A percentile compares a stretch with the other conserved stretches of the same genome.
Evolutionary conservation across 768 basidiomycete species (phyloP).

Genomic region (Zangia roseola): DNA sequence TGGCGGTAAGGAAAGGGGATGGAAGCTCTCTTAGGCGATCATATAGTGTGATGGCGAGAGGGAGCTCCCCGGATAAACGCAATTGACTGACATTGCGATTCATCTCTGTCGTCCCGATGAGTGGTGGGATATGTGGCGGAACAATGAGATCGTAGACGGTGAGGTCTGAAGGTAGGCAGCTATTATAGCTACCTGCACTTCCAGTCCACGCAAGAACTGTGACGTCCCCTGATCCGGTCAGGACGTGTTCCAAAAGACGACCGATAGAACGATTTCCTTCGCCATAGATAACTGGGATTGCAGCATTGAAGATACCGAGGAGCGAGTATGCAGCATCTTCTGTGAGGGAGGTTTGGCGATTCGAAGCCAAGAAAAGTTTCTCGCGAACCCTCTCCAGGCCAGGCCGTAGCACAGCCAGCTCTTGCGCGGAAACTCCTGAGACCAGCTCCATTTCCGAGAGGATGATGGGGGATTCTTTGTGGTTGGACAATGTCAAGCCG

Average conservation of each 20-base stretch:
- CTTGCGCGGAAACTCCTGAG: not conserved
- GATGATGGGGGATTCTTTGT: not conserved
- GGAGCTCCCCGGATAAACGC: not conserved
- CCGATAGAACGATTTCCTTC: conserved; percentile 2
- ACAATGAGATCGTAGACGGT: not conserved
- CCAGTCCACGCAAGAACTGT: conserved; percentile 4
- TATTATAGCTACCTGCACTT: conserved; percentile 45
- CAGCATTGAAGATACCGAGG: not conserved
- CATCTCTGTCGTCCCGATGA: not conserved
- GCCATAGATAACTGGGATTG: conserved; percentile 1
- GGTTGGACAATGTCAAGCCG: not conserved
- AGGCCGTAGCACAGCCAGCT: not conserved
- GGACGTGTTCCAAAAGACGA: not conserved
- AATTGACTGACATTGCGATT: not conserved
- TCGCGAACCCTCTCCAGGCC: not conserved
- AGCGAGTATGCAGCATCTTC: not conserved
- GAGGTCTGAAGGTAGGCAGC: conserved; percentile 5
- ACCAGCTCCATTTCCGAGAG: not conserved
- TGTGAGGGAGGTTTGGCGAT: not conserved
- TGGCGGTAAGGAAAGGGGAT: not conserved
- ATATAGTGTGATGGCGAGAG: not conserved
- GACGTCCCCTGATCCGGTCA: conserved; percentile 1
- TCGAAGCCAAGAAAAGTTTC: not conserved
- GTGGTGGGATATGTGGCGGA: conserved; percentile 1
- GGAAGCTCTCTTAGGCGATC: not conserved